Evolutionary conservation across 768 basidiomycete species (phyloP).

Genomic region (Rhizopogon vinicolor): DNA sequence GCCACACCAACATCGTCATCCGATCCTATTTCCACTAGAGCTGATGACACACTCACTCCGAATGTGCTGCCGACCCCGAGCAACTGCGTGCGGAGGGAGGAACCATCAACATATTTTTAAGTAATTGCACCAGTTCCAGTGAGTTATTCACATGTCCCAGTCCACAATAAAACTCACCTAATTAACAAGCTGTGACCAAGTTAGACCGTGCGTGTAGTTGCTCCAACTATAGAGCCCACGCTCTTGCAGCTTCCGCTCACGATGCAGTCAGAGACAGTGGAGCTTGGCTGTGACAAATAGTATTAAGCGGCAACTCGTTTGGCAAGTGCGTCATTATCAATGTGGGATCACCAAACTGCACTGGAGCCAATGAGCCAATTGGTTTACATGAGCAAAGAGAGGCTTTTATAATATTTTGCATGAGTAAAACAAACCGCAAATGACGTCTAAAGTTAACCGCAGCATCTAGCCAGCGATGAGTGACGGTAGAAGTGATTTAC

Average conservation of each 20-base stretch:
- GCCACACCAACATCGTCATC: not conserved
- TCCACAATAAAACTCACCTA: not conserved
- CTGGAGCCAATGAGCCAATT: not conserved
- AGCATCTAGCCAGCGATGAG: too few species aligned
- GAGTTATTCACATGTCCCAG: not conserved
- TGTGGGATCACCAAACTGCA: not conserved
- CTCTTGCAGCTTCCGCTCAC: too few species aligned
- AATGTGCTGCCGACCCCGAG: not conserved
- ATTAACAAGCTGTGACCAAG: not conserved
- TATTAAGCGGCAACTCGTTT: not conserved
- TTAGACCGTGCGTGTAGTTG: not conserved
- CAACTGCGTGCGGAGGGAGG: not conserved
- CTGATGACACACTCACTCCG: not conserved
- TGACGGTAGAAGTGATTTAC: not conserved
- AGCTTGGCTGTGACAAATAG: not conserved
- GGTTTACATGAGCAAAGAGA: not conserved
- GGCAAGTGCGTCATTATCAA: not conserved
- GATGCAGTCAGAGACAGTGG: not conserved
- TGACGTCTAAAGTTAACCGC: not conserved
- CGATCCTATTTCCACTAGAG: not conserved
- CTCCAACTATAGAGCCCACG: not conserved
- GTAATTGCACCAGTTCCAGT: not conserved
- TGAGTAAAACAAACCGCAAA: not conserved
- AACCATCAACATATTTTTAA: not conserved
- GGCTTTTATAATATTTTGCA: not conserved